Evolutionary conservation across 495 filamentous ascomycete genomes (phyloP).

Genomic region (Oleoguttula mirabilis): DNA sequence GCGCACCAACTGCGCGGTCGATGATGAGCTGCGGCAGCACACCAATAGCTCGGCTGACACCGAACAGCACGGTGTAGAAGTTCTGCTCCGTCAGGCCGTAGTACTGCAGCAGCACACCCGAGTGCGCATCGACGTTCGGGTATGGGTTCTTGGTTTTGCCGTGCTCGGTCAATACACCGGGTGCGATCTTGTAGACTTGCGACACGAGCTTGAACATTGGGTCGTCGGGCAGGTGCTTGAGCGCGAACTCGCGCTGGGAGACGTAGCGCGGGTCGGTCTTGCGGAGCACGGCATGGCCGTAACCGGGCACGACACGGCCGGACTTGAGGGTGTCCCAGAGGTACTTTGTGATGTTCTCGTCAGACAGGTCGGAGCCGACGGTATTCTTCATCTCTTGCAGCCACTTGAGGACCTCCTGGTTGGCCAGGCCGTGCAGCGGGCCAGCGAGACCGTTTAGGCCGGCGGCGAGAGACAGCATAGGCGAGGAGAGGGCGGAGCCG

Average conservation of each 20-base stretch:
- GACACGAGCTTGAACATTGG: slow-evolving; percentile 99
- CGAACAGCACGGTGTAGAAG: slow-evolving; percentile 99
- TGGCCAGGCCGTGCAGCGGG: slow-evolving; percentile 95
- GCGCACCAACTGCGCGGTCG: slow-evolving; percentile 87
- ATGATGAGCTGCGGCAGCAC: slow-evolving; percentile 98
- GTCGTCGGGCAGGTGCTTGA: slow-evolving; percentile 82
- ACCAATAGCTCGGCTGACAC: slow-evolving; percentile 94
- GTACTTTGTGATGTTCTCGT: slow-evolving; percentile 92
- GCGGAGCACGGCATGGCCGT: slow-evolving; percentile 96
- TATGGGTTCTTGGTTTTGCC: slow-evolving; percentile 96
- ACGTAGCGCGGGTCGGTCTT: slow-evolving; percentile 99
- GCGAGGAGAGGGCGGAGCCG: slow-evolving; percentile 90
- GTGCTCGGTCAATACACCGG: slow-evolving; percentile 93
- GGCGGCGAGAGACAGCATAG: slow-evolving; percentile 88
- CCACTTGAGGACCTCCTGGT: slow-evolving; percentile 99
- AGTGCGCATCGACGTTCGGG: slow-evolving; percentile 70
- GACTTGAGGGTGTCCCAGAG: slow-evolving; percentile 93
- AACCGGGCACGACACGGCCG: slow-evolving; percentile 92
- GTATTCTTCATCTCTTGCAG: slow-evolving; percentile 96
- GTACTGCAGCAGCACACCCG: slow-evolving; percentile 96
- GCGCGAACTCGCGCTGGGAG: slow-evolving; percentile 92
- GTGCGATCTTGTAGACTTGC: slow-evolving; percentile 99
- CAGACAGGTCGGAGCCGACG: slow-evolving; percentile 86
- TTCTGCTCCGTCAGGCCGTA: slow-evolving; percentile 96
- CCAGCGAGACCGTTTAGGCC: slow-evolving; percentile 96